Base-by-base conservation (phyloP, 2,329 filamentous ascomycete species). In the Nothophaeocryptopus gaeumannii region DNA sequence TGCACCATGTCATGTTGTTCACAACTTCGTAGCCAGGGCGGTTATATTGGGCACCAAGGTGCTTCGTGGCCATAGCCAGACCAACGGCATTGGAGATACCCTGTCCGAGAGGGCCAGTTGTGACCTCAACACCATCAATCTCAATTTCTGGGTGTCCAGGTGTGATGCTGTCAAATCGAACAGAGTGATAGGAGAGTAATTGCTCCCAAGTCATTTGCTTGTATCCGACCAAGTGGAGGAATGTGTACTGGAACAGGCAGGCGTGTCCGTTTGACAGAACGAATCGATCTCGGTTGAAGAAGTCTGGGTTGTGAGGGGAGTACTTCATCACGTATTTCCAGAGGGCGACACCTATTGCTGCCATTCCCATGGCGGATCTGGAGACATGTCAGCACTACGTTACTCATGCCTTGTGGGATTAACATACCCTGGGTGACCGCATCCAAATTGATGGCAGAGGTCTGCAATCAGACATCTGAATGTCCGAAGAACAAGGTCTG, bases 391-490 rank as follows among this genome's bases (percentile, higher is more conserved):
- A 61, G 52, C 20, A 16, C 39, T 3, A 8, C 14, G 4, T 10
- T 8, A 13, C 8, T 30, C 7, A 3, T 13, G 8, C 29, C 13
- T 5, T 14, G 5, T 15, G 32, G 26, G 13, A 5, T 8, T 29
- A 13, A 10, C 74, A 58, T 71, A 83, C 79, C 83, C 84, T 13
- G 83, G 84, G 62, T 87, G 84, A 0, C 84, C 84, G 32, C 83
- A 83, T 54, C 80, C 80, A 67, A 85, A 88, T 56, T 87, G 83
- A 63, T 87, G 77, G 60, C 83, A 86, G 2, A 88, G 68, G 63
- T 88, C 84, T 38, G 84, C 82, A 51, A 87, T 83, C 29, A 87
- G 68, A 42, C 79, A 70, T 47, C 84, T 74, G 62, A 85, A 85
- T 5, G 78, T 79, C 58, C 75, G 77, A 43, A 86, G 67, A 2